phyloP scores from a whole-genome alignment of 768 basidiomycete genomes.

The Tylopilus subfusipes region DNA sequence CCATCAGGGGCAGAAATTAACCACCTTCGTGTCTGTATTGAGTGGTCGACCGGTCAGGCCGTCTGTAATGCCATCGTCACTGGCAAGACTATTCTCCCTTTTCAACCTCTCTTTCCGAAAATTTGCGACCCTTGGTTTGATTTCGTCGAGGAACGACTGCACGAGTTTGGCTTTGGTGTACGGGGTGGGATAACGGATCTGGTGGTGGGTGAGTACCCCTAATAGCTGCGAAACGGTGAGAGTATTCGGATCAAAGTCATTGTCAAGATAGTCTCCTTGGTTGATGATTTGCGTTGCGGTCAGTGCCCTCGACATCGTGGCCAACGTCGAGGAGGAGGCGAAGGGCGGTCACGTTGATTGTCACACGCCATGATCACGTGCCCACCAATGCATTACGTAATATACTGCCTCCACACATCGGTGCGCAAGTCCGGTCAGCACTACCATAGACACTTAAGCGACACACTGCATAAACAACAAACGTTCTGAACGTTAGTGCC shows the following conservation, averaged over 20 bases:
- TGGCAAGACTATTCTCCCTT: conserved; percentile 67
- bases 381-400: not conserved
- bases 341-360: not conserved
- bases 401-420: not conserved
- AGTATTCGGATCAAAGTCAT: conserved; percentile 67
- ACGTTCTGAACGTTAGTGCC: not conserved
- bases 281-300: conserved; percentile 76
- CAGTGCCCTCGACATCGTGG: conserved; percentile 61
- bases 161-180: conserved; percentile 78
- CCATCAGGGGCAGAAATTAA: conserved; percentile 5
- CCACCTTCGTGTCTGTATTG: conserved; percentile 45
- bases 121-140: conserved; percentile 55
- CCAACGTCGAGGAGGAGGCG: conserved; percentile 13
- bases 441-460: no score
- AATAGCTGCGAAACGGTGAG: conserved; percentile 81
- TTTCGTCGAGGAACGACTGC: conserved; percentile 72
- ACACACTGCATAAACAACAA: not conserved
- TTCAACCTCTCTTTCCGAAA: conserved; percentile 62
- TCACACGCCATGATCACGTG: conserved; percentile 24
- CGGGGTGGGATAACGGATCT: conserved; percentile 67
- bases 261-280: conserved; percentile 74
- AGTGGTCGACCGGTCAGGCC: conserved; percentile 77
- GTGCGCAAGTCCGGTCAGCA: not conserved
- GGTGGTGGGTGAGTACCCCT: conserved; percentile 74
- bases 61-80: conserved; percentile 79